Base-by-base conservation (phyloP, 495 filamentous ascomycete genomes). In the Saxispiralis lemnorum region DNA sequence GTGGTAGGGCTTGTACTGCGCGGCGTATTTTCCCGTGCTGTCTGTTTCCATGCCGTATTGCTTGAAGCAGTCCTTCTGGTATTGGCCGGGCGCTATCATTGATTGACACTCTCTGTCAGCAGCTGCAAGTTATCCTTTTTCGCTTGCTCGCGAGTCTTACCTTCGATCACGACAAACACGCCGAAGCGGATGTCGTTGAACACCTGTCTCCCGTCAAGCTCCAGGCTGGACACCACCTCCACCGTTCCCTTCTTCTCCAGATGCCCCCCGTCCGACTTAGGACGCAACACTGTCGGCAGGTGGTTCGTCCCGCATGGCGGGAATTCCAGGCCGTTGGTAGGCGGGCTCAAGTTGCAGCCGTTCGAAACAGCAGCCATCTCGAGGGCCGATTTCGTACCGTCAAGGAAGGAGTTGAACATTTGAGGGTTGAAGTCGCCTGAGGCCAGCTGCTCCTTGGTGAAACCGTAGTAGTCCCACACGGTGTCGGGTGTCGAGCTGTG, bases 331-430 rank as follows among this genome's bases (percentile, higher is more conserved):
- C 52, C 52, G 38, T 55, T 21, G 12, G 45, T 18, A 0, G 52
- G 52, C 1, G 52, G 52, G 15, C 32, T 43, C 15, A 55, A 45
- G 24, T 49, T 45, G 31, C 52, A 55, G n/a, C 38, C 42, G 21
- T 55, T 55, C 1, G 52, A 44, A 13, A 55, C 52, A 2, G 52
- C 52, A 17, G 52, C 48, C 49, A 55, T 55, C 33, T 55, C 52
- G 12, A 55, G 38, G 2, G 52, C 52, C 5, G 49, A 52, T 35
- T 55, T 55, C 7, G 52, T 55, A 20, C 52, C 52, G 34, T 55
- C 52, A 14, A 55, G 42, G 45, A 55, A 55, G 1, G 52, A 55
- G 39, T 55, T 55, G 45, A 55, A 55, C 52, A 55, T 55, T 33
- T 55, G 48, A 13, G 52, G 49, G 36, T 50, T 50, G 52, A 55